Evolutionary conservation across 768 basidiomycete genomes (phyloP), one percentile per base, ranked within the genome.

Genomic region (Tricholoma furcatifolium): DNA sequence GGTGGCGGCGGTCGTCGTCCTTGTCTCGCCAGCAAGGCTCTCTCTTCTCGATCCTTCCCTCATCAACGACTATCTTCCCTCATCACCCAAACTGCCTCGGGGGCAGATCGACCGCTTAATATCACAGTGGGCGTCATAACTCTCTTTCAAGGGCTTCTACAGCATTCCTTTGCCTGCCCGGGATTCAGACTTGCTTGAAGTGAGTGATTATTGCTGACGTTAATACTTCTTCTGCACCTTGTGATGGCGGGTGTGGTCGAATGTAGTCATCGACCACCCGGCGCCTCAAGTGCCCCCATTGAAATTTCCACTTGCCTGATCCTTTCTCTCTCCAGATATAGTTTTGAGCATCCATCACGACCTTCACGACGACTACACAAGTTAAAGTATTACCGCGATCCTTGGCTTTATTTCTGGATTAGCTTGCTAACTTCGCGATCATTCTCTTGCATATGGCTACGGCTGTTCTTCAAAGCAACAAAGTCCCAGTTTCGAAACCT

Each of bases 381-480:
- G 35, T 43, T 32, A 14, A 35, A 50, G 44, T 44, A 52, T n/a
- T 47, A 55, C 45, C 49, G 21, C 27, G 40, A 53, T 34, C 40
- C 23, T 46, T 30, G 20, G 43, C 32, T 18, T 43, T 42, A 21
- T 21, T 42, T 27, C 23, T 51, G 15, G 30, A 12, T 35, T 38
- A 31, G 18, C 44, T 27, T 36, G 34, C 51, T 43, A 9, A 36
- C 9, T 38, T 30, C 38, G 34, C 38, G 46, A 42, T 32, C 38
- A 40, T 5, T 50, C 58, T 46, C 46, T 36, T 44, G 51, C 69
- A 65, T 68, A 81, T 82, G 81, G 74, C 77, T 51, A 65, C 73
- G 43, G 71, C 76, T 47, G 67, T 75, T 47, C 61, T 74, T 44
- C 68, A 69, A 53, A 69, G 59, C 51, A 62, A 71, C 56, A 71